These are phyloP conservation scores for Malassezia caprae DNA, from an alignment of 1,284 basidiomycete species.

Conservation along the genomic window DNA sequence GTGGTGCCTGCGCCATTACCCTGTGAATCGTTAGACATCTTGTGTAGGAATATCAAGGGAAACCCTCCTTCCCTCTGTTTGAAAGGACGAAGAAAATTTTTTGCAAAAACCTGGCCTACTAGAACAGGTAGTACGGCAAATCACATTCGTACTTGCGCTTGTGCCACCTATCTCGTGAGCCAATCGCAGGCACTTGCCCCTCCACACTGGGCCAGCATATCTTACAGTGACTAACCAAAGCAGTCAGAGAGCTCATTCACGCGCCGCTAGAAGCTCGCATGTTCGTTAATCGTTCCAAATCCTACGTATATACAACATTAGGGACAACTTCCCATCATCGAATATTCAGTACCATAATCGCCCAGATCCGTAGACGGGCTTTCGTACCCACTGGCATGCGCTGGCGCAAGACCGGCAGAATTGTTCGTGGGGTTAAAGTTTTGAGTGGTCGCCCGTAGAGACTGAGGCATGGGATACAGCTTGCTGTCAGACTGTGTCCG, in stretches of 20 bases:
- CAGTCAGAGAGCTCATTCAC: not conserved
- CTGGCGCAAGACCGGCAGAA: not conserved
- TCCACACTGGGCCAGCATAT: not conserved
- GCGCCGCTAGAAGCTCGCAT: not conserved
- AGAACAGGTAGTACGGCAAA: not conserved
- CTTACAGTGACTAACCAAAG: not conserved
- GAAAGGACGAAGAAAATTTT: slow-evolving; percentile 9
- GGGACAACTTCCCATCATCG: slow-evolving; percentile 14
- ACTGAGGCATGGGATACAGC: not conserved
- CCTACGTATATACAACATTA: not conserved
- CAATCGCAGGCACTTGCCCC: not conserved
- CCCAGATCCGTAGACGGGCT: slow-evolving; percentile 37
- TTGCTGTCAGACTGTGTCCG: slow-evolving; percentile 15
- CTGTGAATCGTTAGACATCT: slow-evolving; percentile 37
- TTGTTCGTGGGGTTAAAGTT: not conserved
- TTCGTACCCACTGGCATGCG: slow-evolving; percentile 21
- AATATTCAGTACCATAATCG: slow-evolving; percentile 45
- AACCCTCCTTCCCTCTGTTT: not conserved
- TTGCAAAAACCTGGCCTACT: slow-evolving; percentile 1
- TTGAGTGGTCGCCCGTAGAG: not conserved
- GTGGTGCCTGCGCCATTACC: slow-evolving; percentile 51
- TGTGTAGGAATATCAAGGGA: slow-evolving; percentile 7
- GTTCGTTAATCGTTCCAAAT: not conserved
- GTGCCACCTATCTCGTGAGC: not conserved
- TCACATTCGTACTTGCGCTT: not conserved